Conservation (phyloP, 2,329 filamentous ascomycete species). For the Venturia nashicola region DNA sequence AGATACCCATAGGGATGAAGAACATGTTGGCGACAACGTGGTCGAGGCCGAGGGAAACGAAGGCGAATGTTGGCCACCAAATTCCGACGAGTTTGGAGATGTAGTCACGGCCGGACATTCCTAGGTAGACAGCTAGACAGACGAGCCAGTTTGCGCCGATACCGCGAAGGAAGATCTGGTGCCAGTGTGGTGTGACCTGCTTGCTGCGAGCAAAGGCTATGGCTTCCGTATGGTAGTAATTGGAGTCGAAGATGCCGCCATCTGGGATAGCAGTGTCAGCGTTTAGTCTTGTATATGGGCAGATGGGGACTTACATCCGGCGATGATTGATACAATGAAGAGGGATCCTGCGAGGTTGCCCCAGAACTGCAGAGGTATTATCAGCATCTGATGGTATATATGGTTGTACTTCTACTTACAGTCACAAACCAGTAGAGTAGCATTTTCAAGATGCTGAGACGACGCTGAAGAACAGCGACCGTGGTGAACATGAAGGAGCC, state of each 20-base stretch:
- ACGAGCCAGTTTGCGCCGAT: slow-evolving; percentile 18
- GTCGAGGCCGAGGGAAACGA: slow-evolving; percentile 17
- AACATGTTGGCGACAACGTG: slow-evolving; percentile 18
- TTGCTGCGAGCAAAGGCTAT: slow-evolving; percentile 14
- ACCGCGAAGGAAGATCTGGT: slow-evolving; percentile 15
- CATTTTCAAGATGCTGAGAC: slow-evolving; percentile 23
- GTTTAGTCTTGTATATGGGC: too few species aligned
- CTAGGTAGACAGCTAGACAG: slow-evolving; percentile 16
- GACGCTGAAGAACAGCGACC: slow-evolving; percentile 13
- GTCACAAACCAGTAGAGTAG: slow-evolving; percentile 32
- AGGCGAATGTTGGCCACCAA: slow-evolving; percentile 18
- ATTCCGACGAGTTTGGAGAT: slow-evolving; percentile 18
- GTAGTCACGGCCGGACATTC: slow-evolving; percentile 15
- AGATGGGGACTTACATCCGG: slow-evolving; percentile 27
- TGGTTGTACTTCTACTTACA: neutral
- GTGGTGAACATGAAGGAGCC: slow-evolving; percentile 28
- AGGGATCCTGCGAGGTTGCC: slow-evolving; percentile 38
- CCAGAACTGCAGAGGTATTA: slow-evolving; percentile 20
- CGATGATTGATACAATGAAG: slow-evolving; percentile 36
- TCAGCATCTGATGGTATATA: neutral
- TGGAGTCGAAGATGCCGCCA: slow-evolving; percentile 30
- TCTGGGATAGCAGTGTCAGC: slow-evolving; percentile 16
- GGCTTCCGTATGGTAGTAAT: slow-evolving; percentile 14
- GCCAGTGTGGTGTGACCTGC: slow-evolving; percentile 14
- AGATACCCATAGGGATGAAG: slow-evolving; percentile 18